Conservation (phyloP, 345 rosid genomes). For the Citrus australasica region DNA sequence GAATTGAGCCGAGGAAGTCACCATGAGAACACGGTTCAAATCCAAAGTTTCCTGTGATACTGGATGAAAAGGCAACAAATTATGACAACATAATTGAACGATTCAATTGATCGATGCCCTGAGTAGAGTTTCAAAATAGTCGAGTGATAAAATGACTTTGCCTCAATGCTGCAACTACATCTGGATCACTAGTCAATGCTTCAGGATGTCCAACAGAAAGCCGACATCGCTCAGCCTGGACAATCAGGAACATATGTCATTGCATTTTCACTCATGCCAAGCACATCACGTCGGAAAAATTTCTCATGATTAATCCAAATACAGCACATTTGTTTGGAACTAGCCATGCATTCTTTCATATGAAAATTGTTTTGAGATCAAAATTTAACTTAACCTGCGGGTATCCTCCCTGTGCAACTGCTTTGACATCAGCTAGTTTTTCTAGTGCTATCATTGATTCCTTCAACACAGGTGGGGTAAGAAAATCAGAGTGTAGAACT, state of each 20-base stretch:
- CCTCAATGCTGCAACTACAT: slow-evolving; percentile 77
- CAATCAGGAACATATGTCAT: slow-evolving; percentile 15
- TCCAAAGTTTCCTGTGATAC: slow-evolving; percentile 75
- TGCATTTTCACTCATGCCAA: neutral
- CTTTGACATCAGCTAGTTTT: slow-evolving; percentile 66
- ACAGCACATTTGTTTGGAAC: neutral
- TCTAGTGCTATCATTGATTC: slow-evolving; percentile 57
- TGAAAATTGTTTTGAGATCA: neutral
- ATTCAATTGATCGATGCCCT: neutral
- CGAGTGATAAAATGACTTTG: slow-evolving; percentile 13
- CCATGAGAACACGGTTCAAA: slow-evolving; percentile 86
- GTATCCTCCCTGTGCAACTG: slow-evolving; percentile 81
- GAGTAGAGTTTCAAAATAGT: neutral
- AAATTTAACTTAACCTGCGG: slow-evolving; percentile 56
- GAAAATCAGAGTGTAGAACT: slow-evolving; percentile 72
- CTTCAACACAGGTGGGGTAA: slow-evolving; percentile 76
- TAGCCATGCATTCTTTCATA: neutral
- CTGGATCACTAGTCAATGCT: slow-evolving; percentile 53
- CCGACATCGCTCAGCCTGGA: slow-evolving; percentile 91
- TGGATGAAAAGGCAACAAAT: slow-evolving; percentile 24
- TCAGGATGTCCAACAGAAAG: slow-evolving; percentile 79
- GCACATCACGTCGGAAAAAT: neutral
- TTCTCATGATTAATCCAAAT: neutral
- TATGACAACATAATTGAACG: slow-evolving; percentile 8
- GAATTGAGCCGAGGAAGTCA: slow-evolving; percentile 91